Conservation (phyloP, 257 asterid species). For the Ajuga chamaepitys region DNA sequence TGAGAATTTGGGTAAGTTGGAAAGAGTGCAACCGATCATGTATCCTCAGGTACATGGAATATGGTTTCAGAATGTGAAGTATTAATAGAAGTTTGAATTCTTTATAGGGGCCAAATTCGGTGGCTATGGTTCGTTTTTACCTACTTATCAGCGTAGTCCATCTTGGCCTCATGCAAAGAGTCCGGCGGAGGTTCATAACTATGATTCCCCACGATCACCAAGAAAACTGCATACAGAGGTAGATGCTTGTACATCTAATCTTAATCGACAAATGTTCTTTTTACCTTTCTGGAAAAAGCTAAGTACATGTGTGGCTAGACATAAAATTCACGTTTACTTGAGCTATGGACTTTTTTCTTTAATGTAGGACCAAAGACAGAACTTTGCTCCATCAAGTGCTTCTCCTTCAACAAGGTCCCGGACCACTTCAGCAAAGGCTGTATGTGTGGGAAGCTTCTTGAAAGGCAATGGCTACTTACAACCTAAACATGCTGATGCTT, state of each 20-base stretch:
- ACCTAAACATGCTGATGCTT: conserved; percentile 38
- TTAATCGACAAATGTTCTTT: not conserved
- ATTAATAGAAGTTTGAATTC: conserved; percentile 32
- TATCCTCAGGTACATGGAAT: not conserved
- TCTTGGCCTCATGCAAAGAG: conserved; percentile 55
- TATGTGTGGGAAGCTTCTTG: conserved; percentile 28
- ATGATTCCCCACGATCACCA: conserved; percentile 43
- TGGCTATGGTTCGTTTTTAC: conserved; percentile 95
- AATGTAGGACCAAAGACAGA: conserved; percentile 60
- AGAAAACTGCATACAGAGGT: conserved; percentile 64
- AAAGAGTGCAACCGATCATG: conserved; percentile 19
- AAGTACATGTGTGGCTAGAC: not conserved
- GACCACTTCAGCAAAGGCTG: conserved; percentile 39
- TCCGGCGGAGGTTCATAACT: conserved; percentile 44
- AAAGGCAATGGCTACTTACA: conserved; percentile 27
- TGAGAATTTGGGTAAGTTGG: conserved; percentile 86
- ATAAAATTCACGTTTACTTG: conserved; percentile 16
- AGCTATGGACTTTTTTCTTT: conserved; percentile 28
- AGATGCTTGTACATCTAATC: conserved; percentile 12
- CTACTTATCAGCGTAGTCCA: conserved; percentile 80
- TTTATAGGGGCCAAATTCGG: conserved; percentile 90
- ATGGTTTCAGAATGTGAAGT: conserved; percentile 20
- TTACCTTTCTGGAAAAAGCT: not conserved
- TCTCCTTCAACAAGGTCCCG: conserved; percentile 44
- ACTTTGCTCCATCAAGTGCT: conserved; percentile 44